Percentiles rank a stretch among this genome's conserved stretches.
Evolutionary conservation across 1,284 basidiomycete species (phyloP).

Genomic region (Microbotryum intermedium): DNA sequence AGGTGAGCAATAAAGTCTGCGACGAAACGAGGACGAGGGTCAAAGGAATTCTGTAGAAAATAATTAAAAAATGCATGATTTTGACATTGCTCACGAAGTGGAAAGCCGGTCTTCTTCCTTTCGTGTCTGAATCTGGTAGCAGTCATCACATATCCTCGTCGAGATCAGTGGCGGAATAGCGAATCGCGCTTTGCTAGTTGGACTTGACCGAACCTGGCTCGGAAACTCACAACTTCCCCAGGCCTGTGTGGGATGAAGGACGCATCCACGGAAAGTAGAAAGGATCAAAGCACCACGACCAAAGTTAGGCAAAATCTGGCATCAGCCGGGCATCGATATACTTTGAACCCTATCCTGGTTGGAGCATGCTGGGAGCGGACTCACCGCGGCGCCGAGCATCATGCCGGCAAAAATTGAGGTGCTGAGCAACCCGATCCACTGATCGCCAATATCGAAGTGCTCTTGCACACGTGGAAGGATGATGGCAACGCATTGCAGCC

Average conservation of each 20-base stretch:
- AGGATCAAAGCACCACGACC: neutral
- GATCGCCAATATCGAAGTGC: conserved; percentile 64
- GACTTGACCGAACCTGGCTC: no score
- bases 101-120: conserved; percentile 77
- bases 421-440: conserved; percentile 62
- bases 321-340: no score
- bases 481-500: conserved; percentile 65
- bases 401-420: conserved; percentile 82
- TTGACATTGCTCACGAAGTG: conserved; percentile 47
- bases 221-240: conserved; percentile 67
- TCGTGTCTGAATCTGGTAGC: conserved; percentile 47
- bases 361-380: conserved; percentile 28
- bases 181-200: no score
- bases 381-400: conserved; percentile 78
- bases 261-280: no score
- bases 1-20: conserved; percentile 72
- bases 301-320: neutral
- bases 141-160: conserved; percentile 7
- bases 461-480: conserved; percentile 80
- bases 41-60: no score
- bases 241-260: conserved; percentile 39
- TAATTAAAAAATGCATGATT: no score
- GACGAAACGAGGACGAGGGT: no score
- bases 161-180: no score
- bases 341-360: no score